Evolutionary conservation across 805 yeast species (phyloP), one percentile per base, ranked within the genome.

Genomic region (Lipomyces spencermartinsiae): DNA sequence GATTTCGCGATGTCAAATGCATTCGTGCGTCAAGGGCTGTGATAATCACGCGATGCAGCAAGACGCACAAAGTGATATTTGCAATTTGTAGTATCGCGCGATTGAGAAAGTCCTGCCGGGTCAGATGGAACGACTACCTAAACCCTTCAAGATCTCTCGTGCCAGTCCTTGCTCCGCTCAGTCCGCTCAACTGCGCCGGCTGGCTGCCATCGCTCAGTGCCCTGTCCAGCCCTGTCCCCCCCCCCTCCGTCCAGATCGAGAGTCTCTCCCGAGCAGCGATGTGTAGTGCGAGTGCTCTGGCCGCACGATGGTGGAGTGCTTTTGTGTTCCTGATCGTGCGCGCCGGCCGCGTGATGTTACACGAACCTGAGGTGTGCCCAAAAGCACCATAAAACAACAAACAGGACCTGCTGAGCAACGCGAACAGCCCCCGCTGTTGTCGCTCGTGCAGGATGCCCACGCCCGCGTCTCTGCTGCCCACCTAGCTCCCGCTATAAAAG

Each of bases 391-490:
- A 43, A 43, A 43, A 43, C 49, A 43, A 43, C 49, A 43, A 43
- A 43, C 49, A 43, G 22, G 49, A 14, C 22, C 49, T 43, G 49
- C 22, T 43, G 49, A 43, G 49, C 16, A 43, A n/a, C 49, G 49
- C 49, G 49, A 43, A 25, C 29, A 25, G 29, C 29, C 43, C 43
- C 43, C 43, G 43, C 43, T 12, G 43, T 37, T 37, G 49, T 5
- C 49, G 22, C 8, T 22, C 62, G 16, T 61, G 55, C 25, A 51
- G 34, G 6, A 6, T 55, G 33, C 31, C 60, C 33, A 49, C 53
- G 22, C 61, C 58, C 22, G 25, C 57, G n/a, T 43, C 49, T 43
- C 49, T 43, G 49, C 57, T 56, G n/a, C 37, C 57, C 49, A 10
- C 37, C 29, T 29, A 6, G 12, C 29, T 12, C 31, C 43, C 43